Evolutionary conservation across 2,329 filamentous ascomycete species (phyloP).

Genomic region (Hymenoscyphus fructigenus): DNA sequence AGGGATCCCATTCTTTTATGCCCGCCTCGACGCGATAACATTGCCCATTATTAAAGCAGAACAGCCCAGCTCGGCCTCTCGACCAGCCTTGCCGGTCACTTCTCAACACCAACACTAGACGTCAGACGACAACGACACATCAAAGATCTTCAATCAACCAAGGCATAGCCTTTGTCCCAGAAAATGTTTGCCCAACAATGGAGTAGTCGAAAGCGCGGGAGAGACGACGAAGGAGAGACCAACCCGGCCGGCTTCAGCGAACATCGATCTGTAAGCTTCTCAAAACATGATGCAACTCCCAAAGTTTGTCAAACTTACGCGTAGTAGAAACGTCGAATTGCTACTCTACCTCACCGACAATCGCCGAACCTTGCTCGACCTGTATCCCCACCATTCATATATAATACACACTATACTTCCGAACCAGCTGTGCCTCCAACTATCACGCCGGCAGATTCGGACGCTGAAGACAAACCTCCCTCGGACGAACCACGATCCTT

Average conservation of each 20-base stretch:
- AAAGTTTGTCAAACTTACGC: conserved; percentile 9
- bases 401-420: conserved; percentile 23
- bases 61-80: conserved; percentile 3
- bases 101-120: not conserved
- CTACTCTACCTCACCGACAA: conserved; percentile 30
- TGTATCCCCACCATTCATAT: conserved; percentile 23
- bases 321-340: conserved; percentile 35
- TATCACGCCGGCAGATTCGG: conserved; percentile 35
- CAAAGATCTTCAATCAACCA: conserved; percentile 7
- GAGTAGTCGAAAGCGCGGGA: conserved; percentile 29
- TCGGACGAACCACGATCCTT: conserved; percentile 29
- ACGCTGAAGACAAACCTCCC: conserved; percentile 31
- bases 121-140: conserved; percentile 19
- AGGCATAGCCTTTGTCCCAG: conserved; percentile 8
- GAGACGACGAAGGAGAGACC: conserved; percentile 32
- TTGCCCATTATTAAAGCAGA: conserved; percentile 14
- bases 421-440: conserved; percentile 31
- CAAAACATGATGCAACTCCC: not conserved
- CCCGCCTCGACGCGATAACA: not conserved
- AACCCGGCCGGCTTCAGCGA: conserved; percentile 33
- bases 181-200: conserved; percentile 29
- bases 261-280: conserved; percentile 33
- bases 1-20: conserved; percentile 18
- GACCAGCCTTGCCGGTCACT: conserved; percentile 19
- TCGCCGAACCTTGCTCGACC: conserved; percentile 27